These are phyloP conservation scores for Spizellomyces punctatus DNA, from an alignment of 192 early-diverging fungal species.

Conservation along the genomic window DNA sequence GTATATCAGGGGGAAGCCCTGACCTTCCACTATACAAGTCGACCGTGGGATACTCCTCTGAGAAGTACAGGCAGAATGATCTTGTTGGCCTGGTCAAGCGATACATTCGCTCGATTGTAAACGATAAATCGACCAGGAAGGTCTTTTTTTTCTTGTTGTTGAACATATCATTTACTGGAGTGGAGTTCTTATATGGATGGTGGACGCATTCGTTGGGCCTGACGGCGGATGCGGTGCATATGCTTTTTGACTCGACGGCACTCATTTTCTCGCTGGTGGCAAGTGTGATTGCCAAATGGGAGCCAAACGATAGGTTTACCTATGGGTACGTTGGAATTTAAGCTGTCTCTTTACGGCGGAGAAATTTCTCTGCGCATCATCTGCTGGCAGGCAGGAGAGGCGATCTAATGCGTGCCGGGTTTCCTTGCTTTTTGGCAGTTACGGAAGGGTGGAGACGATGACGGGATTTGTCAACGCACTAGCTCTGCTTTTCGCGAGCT, in stretches of 20 bases:
- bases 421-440: constrained; percentile 52
- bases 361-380: no score
- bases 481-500: constrained; percentile 84
- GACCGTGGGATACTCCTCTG: not conserved
- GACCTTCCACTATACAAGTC: constrained; percentile 23
- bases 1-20: constrained; percentile 2
- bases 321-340: constrained; percentile 58
- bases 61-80: constrained; percentile 14
- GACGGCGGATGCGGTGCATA: constrained; percentile 95
- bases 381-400: no score
- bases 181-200: constrained; percentile 68
- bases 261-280: constrained; percentile 85
- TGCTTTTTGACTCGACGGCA: constrained; percentile 96
- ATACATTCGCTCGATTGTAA: constrained; percentile 57
- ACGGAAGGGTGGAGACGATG: constrained; percentile 87
- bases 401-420: not conserved
- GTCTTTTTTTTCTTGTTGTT: constrained; percentile 93
- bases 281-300: constrained; percentile 90
- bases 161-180: constrained; percentile 90
- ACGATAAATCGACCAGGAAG: constrained; percentile 79
- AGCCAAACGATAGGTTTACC: constrained; percentile 73
- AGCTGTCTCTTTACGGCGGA: no score
- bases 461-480: constrained; percentile 94
- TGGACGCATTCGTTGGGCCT: constrained; percentile 74
- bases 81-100: constrained; percentile 20